phyloP scores from a whole-genome alignment of 345 rosid genomes.

The Geranium rotundifolium region DNA sequence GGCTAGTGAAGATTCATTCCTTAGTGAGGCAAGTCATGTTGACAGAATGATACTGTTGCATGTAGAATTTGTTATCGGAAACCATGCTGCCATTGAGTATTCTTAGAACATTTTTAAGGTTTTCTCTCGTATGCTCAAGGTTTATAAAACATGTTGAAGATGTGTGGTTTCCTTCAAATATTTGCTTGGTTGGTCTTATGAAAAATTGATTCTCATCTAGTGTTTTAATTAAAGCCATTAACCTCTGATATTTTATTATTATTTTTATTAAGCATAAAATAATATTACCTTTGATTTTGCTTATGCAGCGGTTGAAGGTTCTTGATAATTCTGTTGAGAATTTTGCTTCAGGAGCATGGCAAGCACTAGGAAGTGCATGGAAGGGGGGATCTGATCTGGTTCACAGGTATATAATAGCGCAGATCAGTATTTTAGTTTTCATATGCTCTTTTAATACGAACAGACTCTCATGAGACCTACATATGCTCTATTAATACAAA shows the following conservation, averaged over 20 bases:
- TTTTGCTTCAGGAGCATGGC: slow-evolving; percentile 95
- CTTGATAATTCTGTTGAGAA: slow-evolving; percentile 88
- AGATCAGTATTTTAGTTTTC: neutral
- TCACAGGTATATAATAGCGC: slow-evolving; percentile 54
- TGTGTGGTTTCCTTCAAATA: neutral
- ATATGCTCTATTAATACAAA: too few relatives aligned
- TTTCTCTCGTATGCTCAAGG: neutral
- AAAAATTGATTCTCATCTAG: neutral
- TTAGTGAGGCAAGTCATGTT: slow-evolving; percentile 70
- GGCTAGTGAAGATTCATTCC: slow-evolving; percentile 71
- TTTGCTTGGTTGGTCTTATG: neutral
- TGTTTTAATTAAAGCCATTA: neutral
- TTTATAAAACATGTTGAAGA: neutral
- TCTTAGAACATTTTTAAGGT: neutral
- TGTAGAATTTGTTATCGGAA: neutral
- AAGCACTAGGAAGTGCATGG: slow-evolving; percentile 74
- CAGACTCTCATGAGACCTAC: too few relatives aligned
- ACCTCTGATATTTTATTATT: neutral
- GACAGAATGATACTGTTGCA: neutral
- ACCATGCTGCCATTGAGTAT: neutral
- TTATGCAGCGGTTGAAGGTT: slow-evolving; percentile 65
- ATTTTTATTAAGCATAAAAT: neutral
- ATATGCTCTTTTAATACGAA: too few relatives aligned
- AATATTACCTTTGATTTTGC: neutral
- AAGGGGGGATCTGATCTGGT: slow-evolving; percentile 66